Evolutionary conservation across 192 early-diverging fungal species (phyloP), one percentile per base, ranked within the genome.

Genomic region (Allomyces macrogynus): DNA sequence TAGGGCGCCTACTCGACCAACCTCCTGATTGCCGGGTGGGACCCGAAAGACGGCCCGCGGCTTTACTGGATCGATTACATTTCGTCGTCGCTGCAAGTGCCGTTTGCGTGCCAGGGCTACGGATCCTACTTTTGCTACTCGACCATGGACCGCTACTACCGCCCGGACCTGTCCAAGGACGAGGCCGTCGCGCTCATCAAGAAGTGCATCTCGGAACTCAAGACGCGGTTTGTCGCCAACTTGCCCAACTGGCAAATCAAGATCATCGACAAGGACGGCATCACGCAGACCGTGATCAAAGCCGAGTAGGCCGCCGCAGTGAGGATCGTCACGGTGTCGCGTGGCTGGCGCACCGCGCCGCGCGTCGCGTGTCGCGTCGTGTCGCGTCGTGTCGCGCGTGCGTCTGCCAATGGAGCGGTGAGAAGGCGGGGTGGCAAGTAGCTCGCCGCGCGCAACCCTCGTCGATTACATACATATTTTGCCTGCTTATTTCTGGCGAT

Each of bases 51-150:
- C 10, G 76, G 79, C 25, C 81, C 91, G 16, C 77, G 84, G 40
- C 75, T 98, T 27, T 95, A 87, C 77, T 92, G 93, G 92, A 81
- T 94, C 67, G 95, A 98, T 72, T 87, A 98, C 72, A 69, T 95
- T 61, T 84, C 85, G 16, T 77, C 87, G 3, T 77, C 84, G 77
- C 78, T 84, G 10, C 83, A 86, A 69, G 75, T 93, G 44, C 82
- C 86, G 44, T 94, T 84, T 77, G 92, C 85, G 22, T 86, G 89
- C 60, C 95, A 98, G 69, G 95, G 92, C 5, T 89, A 93, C 68
- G 88, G 87, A 42, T 76, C 86, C n/a, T 93, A 93, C 78, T 93
- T 93, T 76, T 78, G 83, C 69, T 80, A 84, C 73, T 89, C 91
- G 40, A 82, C 91, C 22, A 83, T 98, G 84, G 95, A 98, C 78